Conservation (phyloP, 108 stramenopile genomes). For the Skeletonema grethae region DNA sequence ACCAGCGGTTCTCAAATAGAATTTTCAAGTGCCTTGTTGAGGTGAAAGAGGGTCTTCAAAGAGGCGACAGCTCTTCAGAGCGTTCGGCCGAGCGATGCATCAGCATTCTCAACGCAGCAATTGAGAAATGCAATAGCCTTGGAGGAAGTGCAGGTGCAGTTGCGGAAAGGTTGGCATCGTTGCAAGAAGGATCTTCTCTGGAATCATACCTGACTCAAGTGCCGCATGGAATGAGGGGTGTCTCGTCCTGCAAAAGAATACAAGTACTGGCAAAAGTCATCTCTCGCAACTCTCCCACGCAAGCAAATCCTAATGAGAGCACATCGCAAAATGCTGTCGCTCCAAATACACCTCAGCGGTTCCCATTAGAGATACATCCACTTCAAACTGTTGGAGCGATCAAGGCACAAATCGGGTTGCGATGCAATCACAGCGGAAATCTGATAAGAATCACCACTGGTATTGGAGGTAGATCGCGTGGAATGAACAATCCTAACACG, state of each 20-base stretch:
- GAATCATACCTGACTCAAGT: slow-evolving; percentile 47
- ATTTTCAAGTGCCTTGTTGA: slow-evolving; percentile 72
- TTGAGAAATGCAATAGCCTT: slow-evolving; percentile 58
- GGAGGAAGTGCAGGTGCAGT: slow-evolving; percentile 62
- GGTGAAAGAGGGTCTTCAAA: slow-evolving; percentile 66
- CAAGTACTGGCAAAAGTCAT: slow-evolving; percentile 57
- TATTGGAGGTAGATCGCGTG: slow-evolving; percentile 1
- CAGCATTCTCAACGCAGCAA: slow-evolving; percentile 80
- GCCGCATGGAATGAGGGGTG: slow-evolving; percentile 83
- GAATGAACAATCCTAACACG: neutral
- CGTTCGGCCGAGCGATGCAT: slow-evolving; percentile 80
- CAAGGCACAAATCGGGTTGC: slow-evolving; percentile 62
- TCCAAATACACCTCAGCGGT: slow-evolving; percentile 47
- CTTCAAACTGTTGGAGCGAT: slow-evolving; percentile 81
- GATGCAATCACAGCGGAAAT: slow-evolving; percentile 42
- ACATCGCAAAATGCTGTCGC: slow-evolving; percentile 14
- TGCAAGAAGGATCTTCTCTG: slow-evolving; percentile 35
- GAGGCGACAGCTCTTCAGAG: slow-evolving; percentile 50
- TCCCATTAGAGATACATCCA: slow-evolving; percentile 80
- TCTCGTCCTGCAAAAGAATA: slow-evolving; percentile 66
- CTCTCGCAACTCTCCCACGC: slow-evolving; percentile 1
- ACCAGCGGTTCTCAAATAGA: slow-evolving; percentile 44
- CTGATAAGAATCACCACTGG: slow-evolving; percentile 3
- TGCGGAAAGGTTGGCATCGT: slow-evolving; percentile 43
- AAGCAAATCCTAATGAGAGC: slow-evolving; percentile 1